phyloP scores from a whole-genome alignment of 2,329 filamentous ascomycete genomes.

The Pseudomassariella vexata region DNA sequence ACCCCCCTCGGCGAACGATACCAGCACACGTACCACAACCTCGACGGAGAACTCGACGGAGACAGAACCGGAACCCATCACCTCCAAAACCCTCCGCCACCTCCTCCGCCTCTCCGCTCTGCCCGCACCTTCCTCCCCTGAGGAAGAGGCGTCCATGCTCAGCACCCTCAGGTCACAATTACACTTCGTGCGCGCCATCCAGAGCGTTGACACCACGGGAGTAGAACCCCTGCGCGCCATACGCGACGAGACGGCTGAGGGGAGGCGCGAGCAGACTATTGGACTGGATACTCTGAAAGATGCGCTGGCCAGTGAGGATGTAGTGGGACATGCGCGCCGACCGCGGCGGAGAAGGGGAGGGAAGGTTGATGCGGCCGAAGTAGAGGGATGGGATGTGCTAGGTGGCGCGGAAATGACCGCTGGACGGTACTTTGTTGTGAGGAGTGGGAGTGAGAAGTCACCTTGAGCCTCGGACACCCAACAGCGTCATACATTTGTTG shows the following conservation, averaged over 20 bases:
- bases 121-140: conserved; percentile 57
- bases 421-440: conserved; percentile 73
- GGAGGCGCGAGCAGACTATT: conserved; percentile 51
- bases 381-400: conserved; percentile 67
- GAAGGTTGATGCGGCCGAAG: conserved; percentile 21
- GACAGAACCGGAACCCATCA: conserved; percentile 40
- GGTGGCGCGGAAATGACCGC: conserved; percentile 58
- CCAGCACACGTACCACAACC: too few species aligned
- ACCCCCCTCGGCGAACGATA: conserved; percentile 31
- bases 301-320: conserved; percentile 54
- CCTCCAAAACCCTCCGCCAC: conserved; percentile 67
- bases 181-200: conserved; percentile 83
- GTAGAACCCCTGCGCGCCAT: conserved; percentile 73
- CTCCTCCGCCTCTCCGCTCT: conserved; percentile 86
- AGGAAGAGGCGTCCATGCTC: conserved; percentile 67
- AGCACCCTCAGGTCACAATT: conserved; percentile 74
- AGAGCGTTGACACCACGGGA: conserved; percentile 67
- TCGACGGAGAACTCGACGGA: conserved; percentile 8
- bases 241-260: conserved; percentile 66
- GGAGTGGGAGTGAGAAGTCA: conserved; percentile 48
- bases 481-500: too few species aligned
- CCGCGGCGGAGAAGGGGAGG: conserved; percentile 15
- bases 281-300: conserved; percentile 50
- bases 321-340: conserved; percentile 46
- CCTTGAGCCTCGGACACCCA: too few species aligned